Conservation (phyloP, 768 basidiomycete genomes). For the Lentinus tigrinus region DNA sequence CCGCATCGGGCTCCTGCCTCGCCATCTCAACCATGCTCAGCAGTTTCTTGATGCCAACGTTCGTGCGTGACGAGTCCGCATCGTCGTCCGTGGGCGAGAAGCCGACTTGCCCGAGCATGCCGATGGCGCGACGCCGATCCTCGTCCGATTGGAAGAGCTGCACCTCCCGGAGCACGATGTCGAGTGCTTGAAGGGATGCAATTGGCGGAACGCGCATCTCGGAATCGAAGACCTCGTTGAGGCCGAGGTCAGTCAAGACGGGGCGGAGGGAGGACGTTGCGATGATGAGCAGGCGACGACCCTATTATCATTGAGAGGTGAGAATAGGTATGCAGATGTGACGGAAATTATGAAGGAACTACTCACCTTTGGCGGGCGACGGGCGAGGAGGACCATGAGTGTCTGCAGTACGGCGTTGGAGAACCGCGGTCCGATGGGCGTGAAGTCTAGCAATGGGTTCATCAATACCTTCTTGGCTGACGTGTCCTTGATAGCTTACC, state of each 20-base stretch:
- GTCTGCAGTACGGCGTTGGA: slow-evolving; percentile 93
- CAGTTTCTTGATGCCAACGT: slow-evolving; percentile 93
- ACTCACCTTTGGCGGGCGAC: slow-evolving; percentile 87
- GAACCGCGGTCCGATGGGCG: slow-evolving; percentile 94
- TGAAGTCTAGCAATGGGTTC: slow-evolving; percentile 67
- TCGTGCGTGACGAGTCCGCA: slow-evolving; percentile 46
- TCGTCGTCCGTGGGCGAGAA: slow-evolving; percentile 52
- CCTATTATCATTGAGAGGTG: slow-evolving; percentile 42
- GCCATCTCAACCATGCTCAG: slow-evolving; percentile 94
- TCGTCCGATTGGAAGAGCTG: slow-evolving; percentile 63
- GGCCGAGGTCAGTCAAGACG: slow-evolving; percentile 84
- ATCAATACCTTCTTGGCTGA: not conserved
- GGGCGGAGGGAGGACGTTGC: slow-evolving; percentile 89
- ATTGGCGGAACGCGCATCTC: slow-evolving; percentile 85
- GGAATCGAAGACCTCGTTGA: slow-evolving; percentile 86
- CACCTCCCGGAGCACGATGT: slow-evolving; percentile 75
- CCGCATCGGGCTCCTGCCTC: slow-evolving; percentile 87
- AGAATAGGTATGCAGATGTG: not conserved
- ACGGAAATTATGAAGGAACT: no score
- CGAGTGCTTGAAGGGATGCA: slow-evolving; percentile 65
- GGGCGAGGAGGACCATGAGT: slow-evolving; percentile 81
- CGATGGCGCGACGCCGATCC: slow-evolving; percentile 58
- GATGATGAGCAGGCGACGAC: slow-evolving; percentile 86
- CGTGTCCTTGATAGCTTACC: slow-evolving; percentile 47
- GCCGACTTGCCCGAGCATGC: slow-evolving; percentile 71